phyloP scores from a whole-genome alignment of 1,139 yeast genomes.

The Candida pseudoviswanathii region DNA sequence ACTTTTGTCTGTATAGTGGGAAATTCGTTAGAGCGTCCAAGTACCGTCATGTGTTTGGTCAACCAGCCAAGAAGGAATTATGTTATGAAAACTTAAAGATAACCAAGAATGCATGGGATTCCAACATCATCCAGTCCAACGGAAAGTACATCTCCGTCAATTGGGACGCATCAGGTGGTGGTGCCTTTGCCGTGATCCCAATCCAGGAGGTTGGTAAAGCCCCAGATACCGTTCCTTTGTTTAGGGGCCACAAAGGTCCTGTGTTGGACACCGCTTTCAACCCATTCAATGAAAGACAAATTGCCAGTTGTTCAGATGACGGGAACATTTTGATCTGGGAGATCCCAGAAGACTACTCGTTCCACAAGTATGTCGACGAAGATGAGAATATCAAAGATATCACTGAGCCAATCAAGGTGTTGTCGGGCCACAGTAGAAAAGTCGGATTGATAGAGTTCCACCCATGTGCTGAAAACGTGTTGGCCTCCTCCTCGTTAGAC shows the following conservation, averaged over 20 bases:
- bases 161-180: conserved; percentile 97
- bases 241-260: conserved; percentile 94
- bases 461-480: conserved; percentile 82
- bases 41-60: conserved; percentile 95
- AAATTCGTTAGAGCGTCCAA: conserved; percentile 95
- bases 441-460: conserved; percentile 93
- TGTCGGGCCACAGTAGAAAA: conserved; percentile 87
- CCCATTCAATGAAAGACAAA: conserved; percentile 76
- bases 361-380: conserved; percentile 59
- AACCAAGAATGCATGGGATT: conserved; percentile 95
- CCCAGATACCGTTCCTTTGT: conserved; percentile 90
- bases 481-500: conserved; percentile 90
- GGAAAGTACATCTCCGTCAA: conserved; percentile 84
- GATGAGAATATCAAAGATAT: conserved; percentile 71
- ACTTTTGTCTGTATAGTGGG: conserved; percentile 53
- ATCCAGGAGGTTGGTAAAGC: conserved; percentile 85
- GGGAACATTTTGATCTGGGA: conserved; percentile 86
- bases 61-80: conserved; percentile 82
- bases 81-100: conserved; percentile 85
- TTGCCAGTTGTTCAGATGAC: conserved; percentile 91
- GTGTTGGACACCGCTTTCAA: conserved; percentile 93
- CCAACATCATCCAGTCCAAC: conserved; percentile 77
- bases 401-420: conserved; percentile 62
- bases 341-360: conserved; percentile 78
- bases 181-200: conserved; percentile 94